Percentiles rank a stretch among this genome's conserved stretches.
phyloP scores from a whole-genome alignment of 352 stramenopile species.

The Phytophthora constricta region DNA sequence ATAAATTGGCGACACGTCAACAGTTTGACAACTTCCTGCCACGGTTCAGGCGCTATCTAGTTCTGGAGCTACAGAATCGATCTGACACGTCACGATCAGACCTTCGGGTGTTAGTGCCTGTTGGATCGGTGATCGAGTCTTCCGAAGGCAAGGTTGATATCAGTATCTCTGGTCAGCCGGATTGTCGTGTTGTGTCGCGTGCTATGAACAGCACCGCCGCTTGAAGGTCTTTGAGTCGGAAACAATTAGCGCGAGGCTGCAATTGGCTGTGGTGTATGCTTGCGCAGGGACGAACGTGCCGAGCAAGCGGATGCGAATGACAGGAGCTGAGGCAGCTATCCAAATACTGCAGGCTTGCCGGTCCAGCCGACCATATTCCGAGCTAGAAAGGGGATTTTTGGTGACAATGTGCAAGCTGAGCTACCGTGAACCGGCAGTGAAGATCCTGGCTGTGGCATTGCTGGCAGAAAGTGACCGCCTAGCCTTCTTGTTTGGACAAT shows the following conservation, averaged over 20 bases:
- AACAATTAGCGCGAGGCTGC: constrained; percentile 44
- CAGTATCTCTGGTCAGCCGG: constrained; percentile 4
- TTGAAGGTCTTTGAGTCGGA: constrained; percentile 42
- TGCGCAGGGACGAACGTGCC: constrained; percentile 36
- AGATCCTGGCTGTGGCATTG: constrained; percentile 40
- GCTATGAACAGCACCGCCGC: constrained; percentile 43
- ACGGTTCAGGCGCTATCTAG: constrained; percentile 47
- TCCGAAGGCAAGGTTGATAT: constrained; percentile 32
- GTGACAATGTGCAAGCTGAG: constrained; percentile 34
- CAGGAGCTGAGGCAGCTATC: constrained; percentile 49
- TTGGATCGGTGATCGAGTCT: constrained; percentile 32
- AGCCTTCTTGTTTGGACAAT: constrained; percentile 42
- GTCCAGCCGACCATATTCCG: constrained; percentile 40
- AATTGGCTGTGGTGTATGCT: constrained; percentile 49
- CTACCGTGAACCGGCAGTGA: constrained; percentile 51
- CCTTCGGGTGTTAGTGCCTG: constrained; percentile 42
- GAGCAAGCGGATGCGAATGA: constrained; percentile 49
- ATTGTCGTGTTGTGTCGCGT: constrained; percentile 24
- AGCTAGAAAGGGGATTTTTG: constrained; percentile 31
- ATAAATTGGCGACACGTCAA: constrained; percentile 40
- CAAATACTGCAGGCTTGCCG: constrained; percentile 48
- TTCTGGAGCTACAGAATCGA: constrained; percentile 26
- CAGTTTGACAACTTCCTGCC: constrained; percentile 50
- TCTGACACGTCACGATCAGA: constrained; percentile 23
- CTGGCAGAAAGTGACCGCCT: constrained; percentile 34